phyloP scores from a whole-genome alignment of 768 basidiomycete genomes.

The Lyophyllum atratum region DNA sequence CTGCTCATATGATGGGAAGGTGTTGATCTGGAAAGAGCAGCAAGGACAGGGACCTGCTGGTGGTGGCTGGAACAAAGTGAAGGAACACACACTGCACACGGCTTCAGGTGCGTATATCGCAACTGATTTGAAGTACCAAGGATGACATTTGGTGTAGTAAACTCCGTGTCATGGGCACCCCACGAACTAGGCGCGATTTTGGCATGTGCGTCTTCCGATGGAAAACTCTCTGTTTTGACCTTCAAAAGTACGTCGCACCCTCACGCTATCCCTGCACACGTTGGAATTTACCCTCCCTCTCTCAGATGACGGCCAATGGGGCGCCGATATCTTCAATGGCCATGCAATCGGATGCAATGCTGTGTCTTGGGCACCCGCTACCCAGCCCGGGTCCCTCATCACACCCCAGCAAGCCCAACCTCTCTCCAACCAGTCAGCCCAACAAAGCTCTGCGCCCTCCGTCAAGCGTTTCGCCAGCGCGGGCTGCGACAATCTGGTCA shows the following conservation, averaged over 20 bases:
- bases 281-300: background rate
- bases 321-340: conserved; percentile 91
- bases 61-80: conserved; percentile 89
- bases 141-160: conserved; percentile 53
- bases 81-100: conserved; percentile 92
- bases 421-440: conserved; percentile 45
- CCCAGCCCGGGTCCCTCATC: conserved; percentile 82
- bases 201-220: conserved; percentile 96
- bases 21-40: conserved; percentile 98
- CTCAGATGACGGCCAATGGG: conserved; percentile 97
- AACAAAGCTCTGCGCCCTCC: conserved; percentile 44
- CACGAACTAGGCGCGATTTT: conserved; percentile 96
- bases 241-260: conserved; percentile 77
- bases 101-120: conserved; percentile 74
- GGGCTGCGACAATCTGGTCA: conserved; percentile 94
- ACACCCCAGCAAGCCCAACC: conserved; percentile 58
- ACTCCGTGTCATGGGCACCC: conserved; percentile 99
- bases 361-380: conserved; percentile 96
- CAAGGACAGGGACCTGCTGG: conserved; percentile 51
- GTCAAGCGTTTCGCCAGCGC: conserved; percentile 94
- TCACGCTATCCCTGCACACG: background rate
- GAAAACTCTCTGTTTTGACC: conserved; percentile 92
- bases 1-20: conserved; percentile 98
- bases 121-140: background rate
- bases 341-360: conserved; percentile 97